Evolutionary conservation across 208 protist species (phyloP).

Genomic region (Crithidia mellificae): DNA sequence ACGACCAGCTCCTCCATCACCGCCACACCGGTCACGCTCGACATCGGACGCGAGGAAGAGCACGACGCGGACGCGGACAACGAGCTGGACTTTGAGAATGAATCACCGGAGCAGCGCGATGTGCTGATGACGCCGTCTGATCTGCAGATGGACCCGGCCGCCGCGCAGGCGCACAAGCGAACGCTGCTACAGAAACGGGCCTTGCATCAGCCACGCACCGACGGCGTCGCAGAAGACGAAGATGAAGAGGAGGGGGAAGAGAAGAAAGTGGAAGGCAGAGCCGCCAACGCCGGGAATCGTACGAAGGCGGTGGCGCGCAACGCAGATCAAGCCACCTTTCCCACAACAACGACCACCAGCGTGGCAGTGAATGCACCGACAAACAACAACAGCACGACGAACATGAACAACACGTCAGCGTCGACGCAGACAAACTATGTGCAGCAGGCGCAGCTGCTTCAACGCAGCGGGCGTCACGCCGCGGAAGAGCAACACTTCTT

Average conservation of each 20-base stretch:
- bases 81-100: too few relatives aligned
- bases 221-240: neutral
- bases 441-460: slow-evolving; percentile 3
- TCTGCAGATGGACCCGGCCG: too few relatives aligned
- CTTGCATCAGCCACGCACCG: too few relatives aligned
- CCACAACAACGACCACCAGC: neutral
- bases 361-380: neutral
- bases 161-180: too few relatives aligned
- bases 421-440: neutral
- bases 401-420: neutral
- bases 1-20: slow-evolving; percentile 1
- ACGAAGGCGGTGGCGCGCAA: neutral
- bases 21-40: neutral
- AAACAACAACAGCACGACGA: neutral
- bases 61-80: too few relatives aligned
- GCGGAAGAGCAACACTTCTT: slow-evolving; percentile 26
- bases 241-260: neutral
- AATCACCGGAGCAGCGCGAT: too few relatives aligned
- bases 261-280: too few relatives aligned
- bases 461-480: slow-evolving; percentile 3
- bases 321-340: too few relatives aligned
- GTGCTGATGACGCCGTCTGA: too few relatives aligned
- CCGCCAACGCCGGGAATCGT: too few relatives aligned
- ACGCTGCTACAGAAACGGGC: too few relatives aligned
- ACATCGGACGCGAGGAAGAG: neutral